Base-by-base conservation (phyloP, 2,329 filamentous ascomycete genomes). In the Stromatinia cepivora region DNA sequence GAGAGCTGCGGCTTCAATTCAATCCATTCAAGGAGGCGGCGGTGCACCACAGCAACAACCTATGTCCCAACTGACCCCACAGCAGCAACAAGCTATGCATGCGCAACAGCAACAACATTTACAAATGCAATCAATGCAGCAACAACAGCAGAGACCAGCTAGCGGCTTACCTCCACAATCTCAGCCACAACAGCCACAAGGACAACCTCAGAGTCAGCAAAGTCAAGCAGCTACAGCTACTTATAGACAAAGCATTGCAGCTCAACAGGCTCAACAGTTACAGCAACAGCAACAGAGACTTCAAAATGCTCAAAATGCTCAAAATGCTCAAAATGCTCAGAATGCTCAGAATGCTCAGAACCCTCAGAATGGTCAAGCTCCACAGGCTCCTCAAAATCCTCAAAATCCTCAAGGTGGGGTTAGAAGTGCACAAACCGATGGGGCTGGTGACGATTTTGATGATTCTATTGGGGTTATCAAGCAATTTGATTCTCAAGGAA, bases 351-450 rank as follows among this genome's bases (percentile, higher is more conserved):
- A 22, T 46, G 20, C 65, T 25, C 45, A n/a, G 15, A 22, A 20
- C 6, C 20, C 20, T 70, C 79, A 80, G 42, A 42, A 17, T 42
- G 39, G 39, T 17, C 39, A 42, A 17, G 76, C 78, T 66, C 75
- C 75, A 71, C 75, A 75, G 39, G 31, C 34, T 17, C 46, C 63
- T 61, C 66, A 57, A 28, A 64, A 34, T 57, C 69, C 31, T 78
- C 72, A 72, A 63, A 72, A 48, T 22, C 31, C 42, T 22, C 73
- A 76, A 52, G 85, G 83, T 77, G 81, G 80, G 20, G 75, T 84
- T 65, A 79, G 80, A 62, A 82, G 82, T 61, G 81, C 88, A 34
- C 92, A 97, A 79, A 90, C 90, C 20, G 94, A 98, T 77, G 94
- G 94, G 64, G 82, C 91, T 45, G 84, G 84, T 69, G 84, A 85